Base-by-base conservation (phyloP, 2,329 filamentous ascomycete species). In the Acephala macrosclerotiorum region DNA sequence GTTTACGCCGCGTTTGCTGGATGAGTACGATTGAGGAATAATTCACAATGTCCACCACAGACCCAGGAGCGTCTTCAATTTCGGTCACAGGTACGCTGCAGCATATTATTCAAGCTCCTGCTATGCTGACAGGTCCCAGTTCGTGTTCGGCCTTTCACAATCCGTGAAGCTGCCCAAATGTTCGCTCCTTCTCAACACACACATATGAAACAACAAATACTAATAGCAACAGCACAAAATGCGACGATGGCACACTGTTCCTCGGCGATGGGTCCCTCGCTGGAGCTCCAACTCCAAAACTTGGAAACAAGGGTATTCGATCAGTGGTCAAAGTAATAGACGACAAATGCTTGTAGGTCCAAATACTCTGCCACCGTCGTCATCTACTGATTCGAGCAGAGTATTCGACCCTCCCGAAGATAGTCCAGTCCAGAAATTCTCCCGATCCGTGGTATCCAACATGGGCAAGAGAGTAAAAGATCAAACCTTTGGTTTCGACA, bases 331-430 rank as follows among this genome's bases (percentile, higher is more conserved):
- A 97, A 80, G 94, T 99, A 22, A 87, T 99, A 61, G 96, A 99
- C 76, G 94, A 97, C 77, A 92, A 92, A 75, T 98, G 96, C 82
- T 82, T 99, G 96, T 98, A 86, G 73, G 93, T 85, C 60, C 53
- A 20, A 49, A 36, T 65, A 45, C 33, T 61, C 58, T 60, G 8
- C 7, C 47, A 14, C n/a, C 20, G 12, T 18, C 8, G 20, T 16
- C 6, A 36, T 33, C 4, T 42, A 60, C 68, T 71, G 56, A 74
- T 69, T 36, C 64, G 45, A 29, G 26, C 77, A 98, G 96, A 77
- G 90, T 99, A 36, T 99, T 99, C 78, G 96, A 99, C 74, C 96
- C 96, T 8, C 96, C 96, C 49, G 96, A 99, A 79, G 94, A 98
- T 76, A 97, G 89, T 75, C 92, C 94, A 0, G 89, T 98, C 9